Evolutionary conservation across 768 basidiomycete genomes (phyloP), one percentile per base, ranked within the genome.

Genomic region (Russula emetica): DNA sequence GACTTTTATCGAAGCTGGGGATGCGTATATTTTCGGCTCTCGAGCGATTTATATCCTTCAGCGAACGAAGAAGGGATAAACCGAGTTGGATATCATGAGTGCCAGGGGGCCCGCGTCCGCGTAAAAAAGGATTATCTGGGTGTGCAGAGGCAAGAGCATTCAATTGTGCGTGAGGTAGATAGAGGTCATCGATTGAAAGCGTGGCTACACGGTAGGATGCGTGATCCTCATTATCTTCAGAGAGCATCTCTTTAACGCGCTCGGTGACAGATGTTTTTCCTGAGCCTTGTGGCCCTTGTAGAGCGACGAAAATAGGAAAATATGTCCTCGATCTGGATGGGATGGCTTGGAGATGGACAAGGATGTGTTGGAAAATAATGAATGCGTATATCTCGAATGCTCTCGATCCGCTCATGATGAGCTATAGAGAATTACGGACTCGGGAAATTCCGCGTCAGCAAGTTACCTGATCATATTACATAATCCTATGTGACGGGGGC

Each of bases 261-360:
- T 80, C 78, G 5, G 90, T 85, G 30, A 93, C 79, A 71, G 82
- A 92, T 0, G 94, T 88, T 78, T 98, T 98, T 38, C 95, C 94
- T 58, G 89, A 90, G 13, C 95, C 95, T 74, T 98, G 95, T 0
- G 95, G 94, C 0, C 95, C 95, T 76, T 97, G 95, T 18, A 97
- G 71, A 2, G 86, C 94, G 14, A 95, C 84, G 65, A 97, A 88
- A 18, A 97, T 77, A 3, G 95, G 94, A 13, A 1, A 42, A 8
- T 16, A 55, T 10, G 47, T 30, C n/a, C 28, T 50, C n/a, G 62
- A 9, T 10, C 22, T 58, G 28, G 60, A 61, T 58, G 55, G 64
- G 40, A 24, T 76, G 2, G 38, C 20, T 40, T 62, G 24, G n/a
- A 82, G 69, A 32, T 80, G 76, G 3, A 45, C n/a, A 24, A 72